Evolutionary conservation across 257 asterid genomes (phyloP).

Genomic region (Solanum dulcamara): DNA sequence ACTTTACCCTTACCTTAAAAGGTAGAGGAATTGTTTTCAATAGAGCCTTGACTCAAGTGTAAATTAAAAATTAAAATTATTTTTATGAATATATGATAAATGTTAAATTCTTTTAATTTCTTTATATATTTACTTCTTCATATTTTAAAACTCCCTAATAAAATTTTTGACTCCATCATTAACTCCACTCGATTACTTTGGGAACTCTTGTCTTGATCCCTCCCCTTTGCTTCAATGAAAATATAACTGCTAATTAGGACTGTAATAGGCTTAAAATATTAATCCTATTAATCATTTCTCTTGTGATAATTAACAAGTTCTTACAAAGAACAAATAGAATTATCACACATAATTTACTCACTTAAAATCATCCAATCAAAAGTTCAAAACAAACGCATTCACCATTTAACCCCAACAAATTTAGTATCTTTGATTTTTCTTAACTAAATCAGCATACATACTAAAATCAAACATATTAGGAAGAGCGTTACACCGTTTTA

Average conservation of each 20-base stretch:
- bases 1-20: no score
- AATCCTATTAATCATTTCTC: not conserved
- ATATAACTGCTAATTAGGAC: not conserved
- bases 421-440: not conserved
- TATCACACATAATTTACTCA: not conserved
- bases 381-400: not conserved
- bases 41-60: not conserved
- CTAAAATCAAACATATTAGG: not conserved
- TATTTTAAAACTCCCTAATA: not conserved
- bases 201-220: not conserved
- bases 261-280: not conserved
- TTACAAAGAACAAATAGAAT: not conserved
- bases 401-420: not conserved
- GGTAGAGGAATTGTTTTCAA: accelerated
- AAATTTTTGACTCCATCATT: not conserved
- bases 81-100: not conserved
- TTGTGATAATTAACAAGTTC: not conserved
- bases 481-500: not conserved
- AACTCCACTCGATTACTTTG: not conserved
- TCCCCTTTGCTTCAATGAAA: not conserved
- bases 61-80: not conserved
- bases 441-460: not conserved
- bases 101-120: not conserved
- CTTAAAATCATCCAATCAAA: not conserved
- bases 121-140: not conserved